Base-by-base conservation (phyloP, 345 rosid species). In the Gossypium australe region DNA sequence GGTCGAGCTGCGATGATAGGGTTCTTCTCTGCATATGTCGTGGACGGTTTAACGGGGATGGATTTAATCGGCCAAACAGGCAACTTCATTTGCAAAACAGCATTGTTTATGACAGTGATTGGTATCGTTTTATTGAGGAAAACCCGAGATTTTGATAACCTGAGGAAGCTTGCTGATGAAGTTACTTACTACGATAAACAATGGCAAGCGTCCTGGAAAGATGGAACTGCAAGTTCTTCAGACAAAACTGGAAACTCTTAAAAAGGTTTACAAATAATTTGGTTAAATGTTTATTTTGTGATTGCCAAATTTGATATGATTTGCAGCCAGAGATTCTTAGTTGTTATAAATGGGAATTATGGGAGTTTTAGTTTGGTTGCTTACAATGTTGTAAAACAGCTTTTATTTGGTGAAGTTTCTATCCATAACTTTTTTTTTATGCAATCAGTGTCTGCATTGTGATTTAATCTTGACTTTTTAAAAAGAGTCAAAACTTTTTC, bases 1-100 rank as follows among this genome's bases (percentile, higher is more conserved):
- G 89, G 88, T 58, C 73, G 90, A 85, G 93, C 89, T 59, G 88
- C 92, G 34, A 85, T 82, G 92, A 66, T 83, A 22, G 89, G 86
- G 22, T 83, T 89, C 84, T 85, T 86, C 81, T 75, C 70, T 80
- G 79, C 85, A 1, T 84, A 80, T 66, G 11, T 61, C 52, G 86
- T 82, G 76, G 90, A 87, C 52, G 78, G 75, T 34, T 74, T 84
- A 73, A 82, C 87, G 1, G 86, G 89, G 67, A 67, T 89, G 2
- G 86, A 78, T 29, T 59, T 80, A 49, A 81, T 86, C 18, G 83
- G 87, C 7, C 84, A 80, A 68, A 78, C 84, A 0, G 86, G 85
- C 25, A 78, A 83, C 25, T 73, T 83, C 41, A n/a, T 83, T 5
- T 85, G 87, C 89, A 89, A 83, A 73, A 73, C 80, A 4, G 88